Percentiles rank a stretch among this genome's conserved stretches.
phyloP scores from a whole-genome alignment of 140 eudicot genomes.

The Erigeron philadelphicus region DNA sequence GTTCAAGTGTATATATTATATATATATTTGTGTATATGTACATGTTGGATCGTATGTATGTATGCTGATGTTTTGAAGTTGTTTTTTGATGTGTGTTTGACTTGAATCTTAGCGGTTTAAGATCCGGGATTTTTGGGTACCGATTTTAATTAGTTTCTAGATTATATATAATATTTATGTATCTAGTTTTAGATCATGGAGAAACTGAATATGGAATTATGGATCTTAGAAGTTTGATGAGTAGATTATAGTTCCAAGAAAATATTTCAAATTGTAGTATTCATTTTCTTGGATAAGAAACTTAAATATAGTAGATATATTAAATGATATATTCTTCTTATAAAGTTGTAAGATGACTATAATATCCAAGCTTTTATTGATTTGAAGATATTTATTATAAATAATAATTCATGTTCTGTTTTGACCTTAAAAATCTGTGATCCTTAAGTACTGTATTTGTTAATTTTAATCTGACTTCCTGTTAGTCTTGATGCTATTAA shows the following conservation, averaged over 20 bases:
- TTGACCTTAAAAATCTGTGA: too few relatives aligned
- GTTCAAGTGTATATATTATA: too few relatives aligned
- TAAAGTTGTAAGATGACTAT: too few relatives aligned
- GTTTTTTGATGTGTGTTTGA: slow-evolving; percentile 17
- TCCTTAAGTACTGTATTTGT: too few relatives aligned
- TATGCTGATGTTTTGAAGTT: not conserved
- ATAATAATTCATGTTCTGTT: too few relatives aligned
- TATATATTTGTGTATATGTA: not conserved
- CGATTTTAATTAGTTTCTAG: not conserved
- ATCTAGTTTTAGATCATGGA: not conserved
- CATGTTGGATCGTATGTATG: not conserved
- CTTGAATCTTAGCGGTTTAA: slow-evolving; percentile 30
- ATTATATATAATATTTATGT: not conserved
- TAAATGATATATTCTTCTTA: too few relatives aligned
- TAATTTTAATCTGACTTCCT: too few relatives aligned
- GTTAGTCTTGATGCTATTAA: too few relatives aligned
- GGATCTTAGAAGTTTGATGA: not conserved
- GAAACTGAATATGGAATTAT: not conserved
- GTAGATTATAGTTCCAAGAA: not conserved
- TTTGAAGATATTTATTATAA: too few relatives aligned
- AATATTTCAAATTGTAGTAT: not conserved
- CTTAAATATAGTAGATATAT: too few relatives aligned
- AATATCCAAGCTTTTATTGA: too few relatives aligned
- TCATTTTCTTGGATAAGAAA: too few relatives aligned
- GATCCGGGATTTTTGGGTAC: slow-evolving; percentile 19